These are phyloP conservation scores for Paecilomyces sp. DNA, from an alignment of 2,329 filamentous ascomycete genomes.

Conservation along the genomic window DNA sequence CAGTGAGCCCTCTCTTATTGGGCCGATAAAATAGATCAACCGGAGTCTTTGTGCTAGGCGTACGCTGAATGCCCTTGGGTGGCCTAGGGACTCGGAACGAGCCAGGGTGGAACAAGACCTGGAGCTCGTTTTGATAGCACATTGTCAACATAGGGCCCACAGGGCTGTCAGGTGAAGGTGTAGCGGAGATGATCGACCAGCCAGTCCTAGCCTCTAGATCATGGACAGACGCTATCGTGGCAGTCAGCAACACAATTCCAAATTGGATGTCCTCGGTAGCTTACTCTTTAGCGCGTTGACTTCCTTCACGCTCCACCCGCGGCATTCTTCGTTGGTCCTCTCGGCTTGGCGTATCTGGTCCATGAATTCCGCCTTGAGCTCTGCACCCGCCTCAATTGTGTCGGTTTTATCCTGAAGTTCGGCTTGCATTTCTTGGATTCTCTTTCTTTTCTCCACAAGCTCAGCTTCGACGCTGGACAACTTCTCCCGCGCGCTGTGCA, in stretches of 20 bases:
- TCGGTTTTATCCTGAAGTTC: slow-evolving; percentile 62
- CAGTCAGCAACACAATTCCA: slow-evolving; percentile 2
- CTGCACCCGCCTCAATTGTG: slow-evolving; percentile 54
- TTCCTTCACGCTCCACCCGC: slow-evolving; percentile 80
- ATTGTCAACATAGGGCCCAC: slow-evolving; percentile 31
- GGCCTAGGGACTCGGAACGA: slow-evolving; percentile 22
- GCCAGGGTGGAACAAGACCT: slow-evolving; percentile 35
- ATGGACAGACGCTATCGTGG: slow-evolving; percentile 28
- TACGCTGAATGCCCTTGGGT: not conserved
- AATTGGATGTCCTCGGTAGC: slow-evolving; percentile 10
- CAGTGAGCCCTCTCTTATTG: slow-evolving; percentile 11
- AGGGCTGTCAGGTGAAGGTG: slow-evolving; percentile 15
- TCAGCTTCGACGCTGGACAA: slow-evolving; percentile 59
- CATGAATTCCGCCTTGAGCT: slow-evolving; percentile 62
- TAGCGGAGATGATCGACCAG: slow-evolving; percentile 37
- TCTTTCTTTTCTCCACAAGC: slow-evolving; percentile 60
- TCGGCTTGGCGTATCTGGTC: slow-evolving; percentile 77
- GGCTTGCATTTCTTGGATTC: slow-evolving; percentile 59
- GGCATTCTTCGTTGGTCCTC: slow-evolving; percentile 74
- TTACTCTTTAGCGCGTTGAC: slow-evolving; percentile 71
- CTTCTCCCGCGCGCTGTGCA: slow-evolving; percentile 64
- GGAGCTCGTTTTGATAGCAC: slow-evolving; percentile 35
- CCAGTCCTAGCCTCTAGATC: slow-evolving; percentile 34
- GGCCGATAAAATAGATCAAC: slow-evolving; percentile 2
- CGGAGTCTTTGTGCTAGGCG: not conserved